phyloP scores from a whole-genome alignment of 2,329 filamentous ascomycete genomes.

The Fusarium transvaalense region DNA sequence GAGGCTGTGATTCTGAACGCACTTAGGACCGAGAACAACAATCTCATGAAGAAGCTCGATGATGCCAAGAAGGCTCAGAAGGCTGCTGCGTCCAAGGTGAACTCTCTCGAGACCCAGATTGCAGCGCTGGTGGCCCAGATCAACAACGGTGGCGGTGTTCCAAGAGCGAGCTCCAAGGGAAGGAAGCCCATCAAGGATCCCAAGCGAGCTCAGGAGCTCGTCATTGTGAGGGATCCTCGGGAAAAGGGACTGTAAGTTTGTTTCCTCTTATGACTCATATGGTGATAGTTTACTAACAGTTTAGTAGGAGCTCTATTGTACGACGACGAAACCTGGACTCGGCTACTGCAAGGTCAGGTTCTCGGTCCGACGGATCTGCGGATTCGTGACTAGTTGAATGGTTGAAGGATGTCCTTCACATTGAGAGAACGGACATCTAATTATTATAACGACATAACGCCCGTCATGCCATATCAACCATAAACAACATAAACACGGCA shows the following conservation, averaged over 20 bases:
- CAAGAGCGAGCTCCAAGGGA: constrained; percentile 25
- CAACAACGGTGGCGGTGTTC: constrained; percentile 7
- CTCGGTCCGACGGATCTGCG: constrained; percentile 40
- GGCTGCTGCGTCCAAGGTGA: constrained; percentile 37
- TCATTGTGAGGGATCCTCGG: constrained; percentile 46
- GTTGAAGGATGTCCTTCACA: constrained; percentile 6
- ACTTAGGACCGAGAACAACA: constrained; percentile 44
- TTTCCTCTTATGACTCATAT: accelerated
- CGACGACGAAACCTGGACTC: constrained; percentile 36
- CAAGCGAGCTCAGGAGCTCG: constrained; percentile 45
- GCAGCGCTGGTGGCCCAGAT: constrained; percentile 43
- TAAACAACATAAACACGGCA: neutral
- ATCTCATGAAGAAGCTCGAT: constrained; percentile 43
- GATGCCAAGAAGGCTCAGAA: constrained; percentile 44
- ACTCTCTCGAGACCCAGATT: constrained; percentile 38
- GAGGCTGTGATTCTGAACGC: constrained; percentile 40
- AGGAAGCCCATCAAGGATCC: constrained; percentile 44
- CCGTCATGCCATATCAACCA: neutral
- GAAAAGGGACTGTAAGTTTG: constrained; percentile 44
- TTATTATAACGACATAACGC: neutral
- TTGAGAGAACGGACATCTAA: constrained; percentile 18
- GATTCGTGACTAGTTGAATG: constrained; percentile 27
- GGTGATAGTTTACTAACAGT: neutral
- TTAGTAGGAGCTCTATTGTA: constrained; percentile 30
- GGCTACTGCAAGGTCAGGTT: constrained; percentile 35